phyloP scores from a whole-genome alignment of 148 eudicot genomes.

The Selenicereus undatus region DNA sequence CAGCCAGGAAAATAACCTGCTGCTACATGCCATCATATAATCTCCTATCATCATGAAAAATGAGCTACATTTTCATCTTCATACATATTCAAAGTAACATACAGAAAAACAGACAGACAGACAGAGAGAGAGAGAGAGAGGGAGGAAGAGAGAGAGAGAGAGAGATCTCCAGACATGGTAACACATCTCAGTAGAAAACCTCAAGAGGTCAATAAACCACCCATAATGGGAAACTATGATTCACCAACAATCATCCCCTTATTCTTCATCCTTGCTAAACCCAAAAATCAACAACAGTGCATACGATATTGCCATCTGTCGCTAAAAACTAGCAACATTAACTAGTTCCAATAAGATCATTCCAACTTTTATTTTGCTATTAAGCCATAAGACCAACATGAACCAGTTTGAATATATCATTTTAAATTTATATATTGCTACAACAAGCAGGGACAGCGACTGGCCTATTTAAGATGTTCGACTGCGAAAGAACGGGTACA shows the following conservation, averaged over 20 bases:
- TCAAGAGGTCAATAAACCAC: background rate
- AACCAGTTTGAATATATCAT: no score
- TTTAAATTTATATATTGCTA: no score
- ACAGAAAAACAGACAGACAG: no score
- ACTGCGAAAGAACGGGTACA: no score
- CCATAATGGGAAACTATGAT: background rate
- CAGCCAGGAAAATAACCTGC: no score
- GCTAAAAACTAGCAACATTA: background rate
- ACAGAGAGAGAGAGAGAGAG: no score
- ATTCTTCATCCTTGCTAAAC: background rate
- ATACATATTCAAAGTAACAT: no score
- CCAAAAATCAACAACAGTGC: background rate
- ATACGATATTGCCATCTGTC: background rate
- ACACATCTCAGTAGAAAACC: background rate
- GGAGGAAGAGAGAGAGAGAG: no score
- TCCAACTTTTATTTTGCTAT: background rate
- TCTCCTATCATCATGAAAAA: no score
- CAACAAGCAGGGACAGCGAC: background rate
- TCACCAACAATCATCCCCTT: background rate
- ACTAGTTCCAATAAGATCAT: background rate
- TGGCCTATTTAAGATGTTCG: background rate
- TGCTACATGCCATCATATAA: background rate
- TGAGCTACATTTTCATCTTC: no score
- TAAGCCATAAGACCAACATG: no score
- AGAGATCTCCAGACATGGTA: no score